A percentile compares a stretch with the other conserved stretches of the same genome.
Evolutionary conservation across 2,329 filamentous ascomycete genomes (phyloP).

Genomic region (Botrytis sinoallii): DNA sequence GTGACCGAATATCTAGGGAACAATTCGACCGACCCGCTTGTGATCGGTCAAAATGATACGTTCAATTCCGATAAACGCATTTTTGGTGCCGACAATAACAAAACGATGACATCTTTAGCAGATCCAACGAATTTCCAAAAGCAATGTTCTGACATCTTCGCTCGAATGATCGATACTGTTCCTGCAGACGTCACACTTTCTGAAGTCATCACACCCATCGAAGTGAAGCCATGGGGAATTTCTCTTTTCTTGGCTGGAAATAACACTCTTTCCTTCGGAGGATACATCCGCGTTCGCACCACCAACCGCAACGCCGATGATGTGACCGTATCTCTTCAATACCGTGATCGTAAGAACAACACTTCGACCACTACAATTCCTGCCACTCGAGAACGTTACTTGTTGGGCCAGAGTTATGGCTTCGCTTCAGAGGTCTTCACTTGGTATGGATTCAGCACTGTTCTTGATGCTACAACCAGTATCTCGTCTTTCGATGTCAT

Average conservation of each 20-base stretch:
- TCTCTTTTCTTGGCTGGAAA: background rate
- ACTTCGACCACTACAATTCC: background rate
- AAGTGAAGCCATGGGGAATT: background rate
- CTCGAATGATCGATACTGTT: constrained; percentile 59
- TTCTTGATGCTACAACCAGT: background rate
- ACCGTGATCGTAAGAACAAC: background rate
- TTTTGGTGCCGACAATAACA: constrained; percentile 54
- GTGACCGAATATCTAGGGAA: background rate
- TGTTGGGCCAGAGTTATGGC: background rate
- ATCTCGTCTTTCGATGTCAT: constrained; percentile 4
- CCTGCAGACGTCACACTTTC: constrained; percentile 50
- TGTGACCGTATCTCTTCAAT: background rate
- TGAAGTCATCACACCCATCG: constrained; percentile 51
- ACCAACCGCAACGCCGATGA: background rate
- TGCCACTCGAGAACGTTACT: background rate
- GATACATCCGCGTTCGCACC: constrained; percentile 4
- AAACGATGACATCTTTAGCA: constrained; percentile 49
- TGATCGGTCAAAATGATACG: constrained; percentile 47
- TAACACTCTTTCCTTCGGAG: background rate
- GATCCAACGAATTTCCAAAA: constrained; percentile 44
- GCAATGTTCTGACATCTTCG: constrained; percentile 50
- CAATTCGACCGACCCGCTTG: constrained; percentile 17
- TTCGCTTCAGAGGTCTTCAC: background rate
- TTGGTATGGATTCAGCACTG: background rate
- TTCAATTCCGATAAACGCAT: constrained; percentile 53